Base-by-base conservation (phyloP, 2,329 filamentous ascomycete genomes). In the Exutisphaerella laricina region DNA sequence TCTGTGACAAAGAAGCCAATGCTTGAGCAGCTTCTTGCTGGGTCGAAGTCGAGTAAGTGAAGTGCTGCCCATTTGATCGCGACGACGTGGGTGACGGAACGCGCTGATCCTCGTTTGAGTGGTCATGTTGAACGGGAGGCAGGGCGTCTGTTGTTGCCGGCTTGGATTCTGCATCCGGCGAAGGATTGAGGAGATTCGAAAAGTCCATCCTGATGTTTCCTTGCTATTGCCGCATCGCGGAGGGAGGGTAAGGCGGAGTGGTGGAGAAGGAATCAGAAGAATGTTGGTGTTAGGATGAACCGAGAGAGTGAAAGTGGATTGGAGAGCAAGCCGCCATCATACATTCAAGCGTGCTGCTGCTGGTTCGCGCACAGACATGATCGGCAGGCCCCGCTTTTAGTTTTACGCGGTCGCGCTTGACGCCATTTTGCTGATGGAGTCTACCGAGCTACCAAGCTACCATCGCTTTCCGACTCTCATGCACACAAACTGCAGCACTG, bases 21-120 rank as follows among this genome's bases (percentile, higher is more conserved):
- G 66, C 66, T 46, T 67, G 62, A 41, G 64, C 66, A 14, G 66
- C 67, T 29, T 69, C 68, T 17, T 54, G 48, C n/a, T 47, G 33
- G 0, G 56, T 58, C 54, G 14, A 59, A 54, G 16, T 60, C 57
- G 21, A 56, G 53, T 44, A 41, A 9, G 34, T 16, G 38, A 32
- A 45, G 23, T 48, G 41, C 39, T 43, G 48, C 30, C 34, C 41
- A 30, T 51, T 51, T 18, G 32, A 28, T 23, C 40, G 45, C 21
- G 48, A 41, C 9, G 46, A 47, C 3, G 44, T 48, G 7, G 49
- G 54, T 28, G 54, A 54, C 23, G 47, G 46, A 29, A 43, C 28
- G 29, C 45, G 43, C 10, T 39, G 44, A 12, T 50, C 45, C 39
- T 56, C 51, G 13, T 48, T 49, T 30, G 52, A 54, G 22, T 50